phyloP scores from a whole-genome alignment of 2,329 filamentous ascomycete species.

The Ciborinia camelliae region DNA sequence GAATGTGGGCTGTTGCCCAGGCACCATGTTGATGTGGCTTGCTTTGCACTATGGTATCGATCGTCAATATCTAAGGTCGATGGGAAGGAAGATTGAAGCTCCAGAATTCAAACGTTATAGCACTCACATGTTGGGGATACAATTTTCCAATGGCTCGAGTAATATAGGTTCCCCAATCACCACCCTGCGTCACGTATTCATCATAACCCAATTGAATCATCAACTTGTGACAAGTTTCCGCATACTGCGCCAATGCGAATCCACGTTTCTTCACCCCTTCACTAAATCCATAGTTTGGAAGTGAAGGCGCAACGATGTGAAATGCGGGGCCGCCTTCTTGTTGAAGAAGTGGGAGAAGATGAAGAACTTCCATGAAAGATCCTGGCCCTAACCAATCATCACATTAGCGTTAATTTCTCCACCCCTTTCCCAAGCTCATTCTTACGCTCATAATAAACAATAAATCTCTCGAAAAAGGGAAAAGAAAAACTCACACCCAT shows the following conservation, averaged over 20 bases:
- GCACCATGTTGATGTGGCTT: constrained; percentile 39
- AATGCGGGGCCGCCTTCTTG: constrained; percentile 22
- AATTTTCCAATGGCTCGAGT: constrained; percentile 57
- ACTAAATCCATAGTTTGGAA: constrained; percentile 52
- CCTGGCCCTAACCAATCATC: constrained; percentile 22
- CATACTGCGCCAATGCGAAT: constrained; percentile 59
- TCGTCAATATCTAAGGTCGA: background rate
- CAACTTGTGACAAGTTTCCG: constrained; percentile 61
- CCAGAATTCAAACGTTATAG: background rate
- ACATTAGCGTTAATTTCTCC: background rate
- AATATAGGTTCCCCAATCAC: constrained; percentile 69
- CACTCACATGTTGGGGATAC: constrained; percentile 47
- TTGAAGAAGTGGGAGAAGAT: constrained; percentile 26
- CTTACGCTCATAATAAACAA: no score
- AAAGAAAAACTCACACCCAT: constrained; percentile 47
- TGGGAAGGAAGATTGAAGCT: background rate
- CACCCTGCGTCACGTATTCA: constrained; percentile 59
- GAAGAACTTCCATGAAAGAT: constrained; percentile 21
- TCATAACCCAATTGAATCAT: constrained; percentile 65
- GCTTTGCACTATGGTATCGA: constrained; percentile 46
- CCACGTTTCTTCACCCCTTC: constrained; percentile 40
- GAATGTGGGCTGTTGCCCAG: background rate
- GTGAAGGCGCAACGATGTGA: constrained; percentile 50
- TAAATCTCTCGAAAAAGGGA: no score
- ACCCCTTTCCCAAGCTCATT: background rate